Conservation (phyloP, 495 filamentous ascomycete genomes). For the Xylaria cubensis region DNA sequence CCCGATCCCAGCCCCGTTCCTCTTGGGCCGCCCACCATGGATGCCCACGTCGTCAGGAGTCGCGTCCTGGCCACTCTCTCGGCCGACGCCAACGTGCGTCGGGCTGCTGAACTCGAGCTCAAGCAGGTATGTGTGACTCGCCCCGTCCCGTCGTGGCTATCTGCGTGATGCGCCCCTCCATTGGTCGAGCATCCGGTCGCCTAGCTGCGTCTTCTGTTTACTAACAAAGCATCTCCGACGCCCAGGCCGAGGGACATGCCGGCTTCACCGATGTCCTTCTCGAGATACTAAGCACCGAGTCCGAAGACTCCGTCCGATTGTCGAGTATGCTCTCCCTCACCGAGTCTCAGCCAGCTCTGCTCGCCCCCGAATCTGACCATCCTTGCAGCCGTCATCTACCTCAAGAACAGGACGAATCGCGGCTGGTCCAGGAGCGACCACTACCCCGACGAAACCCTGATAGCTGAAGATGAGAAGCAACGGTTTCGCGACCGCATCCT, state of each 20-base stretch:
- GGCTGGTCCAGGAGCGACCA: constrained; percentile 86
- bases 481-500: constrained; percentile 85
- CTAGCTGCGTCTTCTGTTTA: constrained; percentile 5
- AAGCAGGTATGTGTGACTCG: constrained; percentile 75
- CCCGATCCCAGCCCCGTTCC: constrained; percentile 4
- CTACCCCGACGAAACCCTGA: constrained; percentile 64
- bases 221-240: constrained; percentile 20
- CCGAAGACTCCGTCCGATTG: constrained; percentile 80
- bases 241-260: constrained; percentile 86
- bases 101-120: constrained; percentile 88
- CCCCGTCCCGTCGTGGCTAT: constrained; percentile 22
- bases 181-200: neutral
- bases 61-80: constrained; percentile 89
- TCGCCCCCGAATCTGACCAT: constrained; percentile 27
- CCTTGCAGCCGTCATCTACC: constrained; percentile 84
- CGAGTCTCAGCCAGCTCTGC: constrained; percentile 20
- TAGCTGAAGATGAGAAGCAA: constrained; percentile 89
- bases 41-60: constrained; percentile 82
- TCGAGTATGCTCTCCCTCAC: constrained; percentile 69
- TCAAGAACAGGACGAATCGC: constrained; percentile 94
- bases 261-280: constrained; percentile 91
- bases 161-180: constrained; percentile 25
- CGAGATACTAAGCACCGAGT: constrained; percentile 87
- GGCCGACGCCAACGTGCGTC: constrained; percentile 81
- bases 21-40: constrained; percentile 64